Percentiles rank a stretch among this genome's conserved stretches.
phyloP scores from a whole-genome alignment of 805 yeast genomes.

The Kluyveromyces wickerhamii region DNA sequence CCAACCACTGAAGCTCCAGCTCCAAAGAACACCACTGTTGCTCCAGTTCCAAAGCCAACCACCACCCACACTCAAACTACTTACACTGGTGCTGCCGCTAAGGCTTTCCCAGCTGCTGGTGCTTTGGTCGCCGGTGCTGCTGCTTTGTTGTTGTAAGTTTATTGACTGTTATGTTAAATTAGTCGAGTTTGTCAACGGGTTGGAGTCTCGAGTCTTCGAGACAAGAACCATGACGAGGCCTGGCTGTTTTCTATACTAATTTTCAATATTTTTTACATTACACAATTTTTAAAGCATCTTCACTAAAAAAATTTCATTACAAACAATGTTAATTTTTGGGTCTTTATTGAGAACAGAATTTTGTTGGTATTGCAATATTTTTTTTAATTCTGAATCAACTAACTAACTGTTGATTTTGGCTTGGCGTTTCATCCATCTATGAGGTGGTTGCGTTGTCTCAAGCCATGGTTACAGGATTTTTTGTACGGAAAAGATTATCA shows the following conservation, averaged over 20 bases:
- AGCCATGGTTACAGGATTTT: too few relatives aligned
- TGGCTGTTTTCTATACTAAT: neutral
- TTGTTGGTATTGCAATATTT: neutral
- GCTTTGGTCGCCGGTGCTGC: slow-evolving; percentile 43
- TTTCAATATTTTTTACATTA: neutral
- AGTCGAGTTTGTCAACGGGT: slow-evolving; percentile 1
- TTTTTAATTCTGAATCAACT: neutral
- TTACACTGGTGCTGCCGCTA: slow-evolving; percentile 39
- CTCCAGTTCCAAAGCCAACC: slow-evolving; percentile 12
- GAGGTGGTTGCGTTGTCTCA: too few relatives aligned
- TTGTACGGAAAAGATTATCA: too few relatives aligned
- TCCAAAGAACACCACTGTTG: slow-evolving; percentile 19
- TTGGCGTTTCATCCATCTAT: too few relatives aligned
- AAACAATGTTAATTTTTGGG: neutral
- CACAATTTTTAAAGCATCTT: neutral
- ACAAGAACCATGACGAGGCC: too few relatives aligned
- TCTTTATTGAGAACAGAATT: neutral
- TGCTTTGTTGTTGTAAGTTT: slow-evolving; percentile 38
- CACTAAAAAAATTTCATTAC: neutral
- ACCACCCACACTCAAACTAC: slow-evolving; percentile 21
- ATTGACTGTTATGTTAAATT: slow-evolving; percentile 10
- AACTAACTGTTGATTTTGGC: neutral
- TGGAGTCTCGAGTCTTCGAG: too few relatives aligned
- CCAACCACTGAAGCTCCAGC: slow-evolving; percentile 18
- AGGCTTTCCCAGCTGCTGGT: slow-evolving; percentile 40